A percentile compares a stretch with the other conserved stretches of the same genome.
phyloP scores from a whole-genome alignment of 495 filamentous ascomycete genomes.

The Penicillium diatomitis region DNA sequence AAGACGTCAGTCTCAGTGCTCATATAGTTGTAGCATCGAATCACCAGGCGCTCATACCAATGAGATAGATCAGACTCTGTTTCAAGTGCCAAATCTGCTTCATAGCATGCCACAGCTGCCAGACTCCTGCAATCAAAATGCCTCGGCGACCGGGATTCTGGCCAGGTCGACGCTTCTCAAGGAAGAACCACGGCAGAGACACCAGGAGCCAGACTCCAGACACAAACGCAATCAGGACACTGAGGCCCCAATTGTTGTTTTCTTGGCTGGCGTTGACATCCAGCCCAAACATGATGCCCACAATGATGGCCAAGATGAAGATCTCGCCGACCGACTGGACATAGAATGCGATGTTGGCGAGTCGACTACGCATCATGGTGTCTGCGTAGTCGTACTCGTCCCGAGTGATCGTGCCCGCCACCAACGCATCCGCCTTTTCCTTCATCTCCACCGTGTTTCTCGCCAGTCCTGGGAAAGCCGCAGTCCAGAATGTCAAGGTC shows the following conservation, averaged over 20 bases:
- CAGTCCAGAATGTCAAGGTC: slow-evolving; percentile 58
- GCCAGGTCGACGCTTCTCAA: slow-evolving; percentile 54
- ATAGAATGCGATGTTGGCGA: slow-evolving; percentile 55
- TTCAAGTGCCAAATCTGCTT: slow-evolving; percentile 53
- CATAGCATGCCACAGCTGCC: slow-evolving; percentile 48
- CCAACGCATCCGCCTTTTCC: slow-evolving; percentile 42
- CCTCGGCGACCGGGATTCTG: slow-evolving; percentile 38
- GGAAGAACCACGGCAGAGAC: slow-evolving; percentile 53
- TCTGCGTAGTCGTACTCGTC: slow-evolving; percentile 54
- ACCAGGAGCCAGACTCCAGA: slow-evolving; percentile 54
- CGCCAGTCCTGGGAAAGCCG: slow-evolving; percentile 53
- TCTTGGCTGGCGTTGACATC: slow-evolving; percentile 46
- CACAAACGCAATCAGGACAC: slow-evolving; percentile 54
- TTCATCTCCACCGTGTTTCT: slow-evolving; percentile 48
- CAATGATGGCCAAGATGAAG: slow-evolving; percentile 51
- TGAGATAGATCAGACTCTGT: slow-evolving; percentile 54
- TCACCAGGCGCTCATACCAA: slow-evolving; percentile 27
- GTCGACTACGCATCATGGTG: slow-evolving; percentile 50
- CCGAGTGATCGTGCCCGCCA: slow-evolving; percentile 41
- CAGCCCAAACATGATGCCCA: slow-evolving; percentile 54
- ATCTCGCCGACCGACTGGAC: slow-evolving; percentile 52
- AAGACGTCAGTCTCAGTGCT: neutral
- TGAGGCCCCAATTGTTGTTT: slow-evolving; percentile 58
- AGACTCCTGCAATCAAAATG: slow-evolving; percentile 46
- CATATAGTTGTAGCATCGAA: neutral